Base-by-base conservation (phyloP, 441 rosid genomes). In the Biscutella laevigata region DNA sequence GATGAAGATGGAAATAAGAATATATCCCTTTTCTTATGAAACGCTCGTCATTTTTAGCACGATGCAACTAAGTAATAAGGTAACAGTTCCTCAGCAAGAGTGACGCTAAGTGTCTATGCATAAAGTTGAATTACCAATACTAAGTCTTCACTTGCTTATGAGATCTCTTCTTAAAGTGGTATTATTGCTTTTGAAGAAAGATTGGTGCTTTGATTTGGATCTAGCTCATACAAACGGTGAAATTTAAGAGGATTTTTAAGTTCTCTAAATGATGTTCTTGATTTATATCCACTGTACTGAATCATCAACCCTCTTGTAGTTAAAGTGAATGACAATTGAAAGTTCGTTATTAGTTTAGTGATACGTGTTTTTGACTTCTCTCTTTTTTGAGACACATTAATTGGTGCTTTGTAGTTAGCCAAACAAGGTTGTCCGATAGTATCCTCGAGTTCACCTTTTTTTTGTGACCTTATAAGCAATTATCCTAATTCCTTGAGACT, bases 181-280 rank as follows among this genome's bases (percentile, higher is more conserved):
- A 6, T 22, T 21, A 37, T 63, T 63, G 9, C 19, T 36, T 26
- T 15, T 53, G 40, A 44, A 29, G 12, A 45, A 38, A 16, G 50
- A 28, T 46, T 1, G 2, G 53, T 20, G 42, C 42, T 45, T 37
- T 64, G 32, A 13, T 47, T 41, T 1, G 5, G 22, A 2, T 13
- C 17, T 10, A 22, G 4, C 4, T 63, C 24, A 32, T 39, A 24
- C 6, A 29, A 46, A 28, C 1, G 10, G 9, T 54, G 55, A 36
- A 17, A 42, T 0, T 38, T 12, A 55, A 5, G 30, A 47, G 20
- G 41, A 53, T 44, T n/a, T n/a, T 27, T 7, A 22, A 37, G 33
- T 14, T 53, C 12, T 44, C 21, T 34, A 9, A 4, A 9, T 2
- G 4, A 9, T 53, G 15, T 7, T 45, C 29, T 45, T 45, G 49